phyloP scores from a whole-genome alignment of 257 asterid species.

The Jaltomata sinuosa region DNA sequence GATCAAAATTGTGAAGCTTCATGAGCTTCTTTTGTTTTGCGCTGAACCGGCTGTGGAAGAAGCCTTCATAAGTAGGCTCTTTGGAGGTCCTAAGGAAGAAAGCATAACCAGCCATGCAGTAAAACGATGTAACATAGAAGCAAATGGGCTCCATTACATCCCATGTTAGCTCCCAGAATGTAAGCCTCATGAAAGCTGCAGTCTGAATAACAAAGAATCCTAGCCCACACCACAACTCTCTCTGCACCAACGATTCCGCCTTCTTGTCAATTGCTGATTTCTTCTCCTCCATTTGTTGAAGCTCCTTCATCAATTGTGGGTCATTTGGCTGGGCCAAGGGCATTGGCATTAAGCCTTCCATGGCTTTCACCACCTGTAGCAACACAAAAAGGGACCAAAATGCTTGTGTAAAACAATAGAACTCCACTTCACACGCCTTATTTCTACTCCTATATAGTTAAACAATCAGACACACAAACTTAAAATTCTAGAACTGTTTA shows the following conservation, averaged over 20 bases:
- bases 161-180: slow-evolving; percentile 95
- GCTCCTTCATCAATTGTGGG: slow-evolving; percentile 41
- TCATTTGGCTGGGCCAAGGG: slow-evolving; percentile 26
- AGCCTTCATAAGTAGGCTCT: slow-evolving; percentile 83
- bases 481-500: not conserved
- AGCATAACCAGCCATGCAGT: slow-evolving; percentile 75
- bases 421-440: slow-evolving; percentile 22
- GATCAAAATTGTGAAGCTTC: slow-evolving; percentile 43
- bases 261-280: slow-evolving; percentile 49
- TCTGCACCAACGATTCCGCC: slow-evolving; percentile 37
- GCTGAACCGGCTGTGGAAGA: slow-evolving; percentile 55
- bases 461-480: not conserved
- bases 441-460: not conserved
- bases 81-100: slow-evolving; percentile 65
- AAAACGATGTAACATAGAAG: slow-evolving; percentile 62
- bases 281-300: slow-evolving; percentile 51
- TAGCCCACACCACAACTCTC: slow-evolving; percentile 75
- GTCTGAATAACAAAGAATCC: slow-evolving; percentile 62
- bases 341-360: slow-evolving; percentile 51
- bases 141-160: slow-evolving; percentile 97
- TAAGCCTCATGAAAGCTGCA: slow-evolving; percentile 78
- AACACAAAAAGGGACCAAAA: slow-evolving; percentile 35
- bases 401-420: slow-evolving; percentile 37
- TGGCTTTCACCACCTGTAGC: slow-evolving; percentile 83
- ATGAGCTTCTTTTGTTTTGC: slow-evolving; percentile 56